These are phyloP conservation scores for Claviceps cyperi DNA, from an alignment of 2,329 filamentous ascomycete genomes.

Conservation along the genomic window DNA sequence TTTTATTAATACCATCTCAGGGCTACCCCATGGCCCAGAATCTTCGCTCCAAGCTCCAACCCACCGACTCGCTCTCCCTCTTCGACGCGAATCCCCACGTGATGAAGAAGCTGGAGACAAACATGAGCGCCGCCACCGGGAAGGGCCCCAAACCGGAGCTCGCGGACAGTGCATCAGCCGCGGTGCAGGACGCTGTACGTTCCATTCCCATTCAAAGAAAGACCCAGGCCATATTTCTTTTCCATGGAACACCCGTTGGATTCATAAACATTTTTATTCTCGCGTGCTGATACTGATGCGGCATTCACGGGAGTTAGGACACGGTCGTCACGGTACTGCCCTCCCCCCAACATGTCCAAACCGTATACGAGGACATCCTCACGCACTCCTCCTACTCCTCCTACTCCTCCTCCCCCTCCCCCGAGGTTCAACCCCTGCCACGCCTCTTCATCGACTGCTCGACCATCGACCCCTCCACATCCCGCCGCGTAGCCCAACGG, in stretches of 20 bases:
- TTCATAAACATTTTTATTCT: not conserved
- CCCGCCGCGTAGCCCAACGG: constrained; percentile 57
- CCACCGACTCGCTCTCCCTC: constrained; percentile 35
- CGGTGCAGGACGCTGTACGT: constrained; percentile 38
- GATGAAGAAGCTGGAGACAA: constrained; percentile 30
- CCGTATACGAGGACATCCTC: constrained; percentile 67
- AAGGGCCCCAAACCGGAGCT: constrained; percentile 33
- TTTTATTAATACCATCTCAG: constrained; percentile 16
- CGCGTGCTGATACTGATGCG: no score
- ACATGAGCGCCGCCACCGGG: constrained; percentile 28
- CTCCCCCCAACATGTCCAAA: constrained; percentile 74
- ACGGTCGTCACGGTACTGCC: constrained; percentile 80
- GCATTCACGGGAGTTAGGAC: constrained; percentile 38
- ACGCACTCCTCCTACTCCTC: no score
- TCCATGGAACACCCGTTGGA: not conserved
- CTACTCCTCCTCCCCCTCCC: constrained; percentile 7
- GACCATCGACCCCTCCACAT: constrained; percentile 85
- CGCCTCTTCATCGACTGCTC: constrained; percentile 91
- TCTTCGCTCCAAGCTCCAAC: constrained; percentile 39
- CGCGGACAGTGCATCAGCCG: constrained; percentile 30
- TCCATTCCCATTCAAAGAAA: not conserved
- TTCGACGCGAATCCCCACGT: constrained; percentile 42
- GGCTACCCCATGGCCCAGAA: constrained; percentile 51
- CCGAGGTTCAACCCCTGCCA: constrained; percentile 13
- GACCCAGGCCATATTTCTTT: not conserved